A percentile compares a stretch with the other conserved stretches of the same genome.
Conservation (phyloP, 352 stramenopile genomes). For the Thalassiosira exigua region DNA sequence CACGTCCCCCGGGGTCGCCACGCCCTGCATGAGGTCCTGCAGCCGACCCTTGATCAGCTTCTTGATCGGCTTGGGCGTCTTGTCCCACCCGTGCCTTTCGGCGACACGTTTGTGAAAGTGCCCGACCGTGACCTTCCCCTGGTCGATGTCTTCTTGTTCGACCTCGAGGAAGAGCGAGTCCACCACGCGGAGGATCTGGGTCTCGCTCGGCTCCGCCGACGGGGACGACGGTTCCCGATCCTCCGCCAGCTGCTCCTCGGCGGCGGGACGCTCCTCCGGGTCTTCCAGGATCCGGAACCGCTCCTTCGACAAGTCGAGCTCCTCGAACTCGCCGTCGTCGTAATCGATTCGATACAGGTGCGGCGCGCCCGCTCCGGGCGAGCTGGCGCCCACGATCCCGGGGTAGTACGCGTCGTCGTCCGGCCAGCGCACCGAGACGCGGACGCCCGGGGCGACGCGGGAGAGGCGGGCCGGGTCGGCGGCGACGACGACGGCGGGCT, state of each 20-base stretch:
- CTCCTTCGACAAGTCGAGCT: slow-evolving; percentile 74
- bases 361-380: neutral
- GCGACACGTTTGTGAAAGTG: slow-evolving; percentile 44
- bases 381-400: slow-evolving; percentile 11
- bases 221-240: neutral
- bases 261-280: too few relatives aligned
- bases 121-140: slow-evolving; percentile 55
- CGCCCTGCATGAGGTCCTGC: slow-evolving; percentile 37
- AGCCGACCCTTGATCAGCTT: slow-evolving; percentile 48
- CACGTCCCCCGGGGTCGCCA: neutral
- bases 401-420: slow-evolving; percentile 80
- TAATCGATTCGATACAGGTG: slow-evolving; percentile 79
- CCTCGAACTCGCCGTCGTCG: slow-evolving; percentile 85
- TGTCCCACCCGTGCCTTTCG: slow-evolving; percentile 34
- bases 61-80: slow-evolving; percentile 43
- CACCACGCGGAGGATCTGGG: slow-evolving; percentile 26
- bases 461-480: too few relatives aligned
- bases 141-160: slow-evolving; percentile 44
- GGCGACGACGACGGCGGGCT: too few relatives aligned
- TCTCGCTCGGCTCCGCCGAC: neutral
- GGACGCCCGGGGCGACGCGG: neutral
- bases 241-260: neutral
- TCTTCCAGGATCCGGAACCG: slow-evolving; percentile 65
- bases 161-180: slow-evolving; percentile 61
- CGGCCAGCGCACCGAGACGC: slow-evolving; percentile 7